Base-by-base conservation (phyloP, 805 yeast species). In the Candida morakotiae region DNA sequence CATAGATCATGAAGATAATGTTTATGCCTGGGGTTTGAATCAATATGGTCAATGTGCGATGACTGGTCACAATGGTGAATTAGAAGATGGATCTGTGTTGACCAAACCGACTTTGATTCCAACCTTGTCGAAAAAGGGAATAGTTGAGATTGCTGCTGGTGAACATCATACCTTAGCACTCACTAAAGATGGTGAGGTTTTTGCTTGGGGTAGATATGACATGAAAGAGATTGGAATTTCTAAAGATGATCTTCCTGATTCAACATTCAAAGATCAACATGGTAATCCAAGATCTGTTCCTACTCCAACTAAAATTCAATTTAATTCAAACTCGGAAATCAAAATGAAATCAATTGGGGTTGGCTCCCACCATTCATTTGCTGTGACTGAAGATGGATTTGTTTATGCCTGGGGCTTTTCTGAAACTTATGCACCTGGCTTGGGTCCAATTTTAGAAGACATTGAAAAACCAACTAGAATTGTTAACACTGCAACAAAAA, bases 341-440 rank as follows among this genome's bases (percentile, higher is more conserved):
- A 59, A 57, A 36, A 52, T 60, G 30, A 64, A 64, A 41, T 41
- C 61, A 0, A 69, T 91, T 30, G 83, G 94, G 5, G 78, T 83
- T 25, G 98, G 98, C 1, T 82, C 95, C 1, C 98, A 93, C 52
- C 98, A 93, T 57, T 83, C 94, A 2, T 64, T 93, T 38, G 97
- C 96, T 1, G 73, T 89, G 4, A 78, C 94, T 3, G 75, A 70
- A 16, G 87, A 86, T 49, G 98, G 99, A 10, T 66, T 85, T 35
- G 85, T 80, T 1, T 93, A 79, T 65, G 77, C 97, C 1, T 93
- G 99, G 99, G 99, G 99, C 1, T 93, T 89, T 56, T 97, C 94
- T 31, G 98, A 91, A 48, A 89, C 96, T 1, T 93, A 87, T 61
- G 98, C 95, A 14, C 81, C 91, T 22, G 99, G 99, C 9, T 79